These are phyloP conservation scores for Trichoderma arundinaceum DNA, from an alignment of 2,329 filamentous ascomycete genomes.

Conservation along the genomic window DNA sequence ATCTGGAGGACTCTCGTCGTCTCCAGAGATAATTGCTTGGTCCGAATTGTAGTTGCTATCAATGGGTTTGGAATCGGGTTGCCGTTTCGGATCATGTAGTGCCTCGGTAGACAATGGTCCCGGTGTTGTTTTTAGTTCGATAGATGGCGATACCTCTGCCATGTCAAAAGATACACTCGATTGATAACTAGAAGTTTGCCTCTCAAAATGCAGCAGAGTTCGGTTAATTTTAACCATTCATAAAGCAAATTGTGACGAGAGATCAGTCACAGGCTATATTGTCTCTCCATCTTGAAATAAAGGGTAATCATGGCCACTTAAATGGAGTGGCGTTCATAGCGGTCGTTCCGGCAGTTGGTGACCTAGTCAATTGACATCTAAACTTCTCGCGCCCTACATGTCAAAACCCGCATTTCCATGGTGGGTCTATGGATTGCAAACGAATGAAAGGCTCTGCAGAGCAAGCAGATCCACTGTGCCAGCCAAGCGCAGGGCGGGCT, in stretches of 20 bases:
- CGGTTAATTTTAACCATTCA: neutral
- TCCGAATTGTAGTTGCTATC: constrained; percentile 21
- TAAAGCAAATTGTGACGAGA: neutral
- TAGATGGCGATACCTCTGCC: neutral
- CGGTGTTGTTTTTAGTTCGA: constrained; percentile 5
- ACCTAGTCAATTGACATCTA: neutral
- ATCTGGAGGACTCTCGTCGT: constrained; percentile 3
- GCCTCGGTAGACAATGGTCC: neutral
- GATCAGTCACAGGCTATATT: neutral
- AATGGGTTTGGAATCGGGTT: neutral
- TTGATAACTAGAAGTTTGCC: neutral
- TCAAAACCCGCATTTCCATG: constrained; percentile 12
- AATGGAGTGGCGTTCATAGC: constrained; percentile 5
- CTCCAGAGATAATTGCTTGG: neutral
- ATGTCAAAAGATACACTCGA: neutral
- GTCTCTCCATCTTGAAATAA: neutral
- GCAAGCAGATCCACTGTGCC: neutral
- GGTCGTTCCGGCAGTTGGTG: neutral
- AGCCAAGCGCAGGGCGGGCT: neutral
- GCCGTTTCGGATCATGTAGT: neutral
- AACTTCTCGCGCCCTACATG: constrained; percentile 15
- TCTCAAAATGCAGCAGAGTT: neutral
- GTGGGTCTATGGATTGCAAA: neutral
- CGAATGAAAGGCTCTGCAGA: neutral
- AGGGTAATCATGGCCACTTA: constrained; percentile 3